Percentiles rank a stretch among this genome's conserved stretches.
These are phyloP conservation scores for Terfezia claveryi DNA, from an alignment of 495 filamentous ascomycete genomes.

Conservation along the genomic window DNA sequence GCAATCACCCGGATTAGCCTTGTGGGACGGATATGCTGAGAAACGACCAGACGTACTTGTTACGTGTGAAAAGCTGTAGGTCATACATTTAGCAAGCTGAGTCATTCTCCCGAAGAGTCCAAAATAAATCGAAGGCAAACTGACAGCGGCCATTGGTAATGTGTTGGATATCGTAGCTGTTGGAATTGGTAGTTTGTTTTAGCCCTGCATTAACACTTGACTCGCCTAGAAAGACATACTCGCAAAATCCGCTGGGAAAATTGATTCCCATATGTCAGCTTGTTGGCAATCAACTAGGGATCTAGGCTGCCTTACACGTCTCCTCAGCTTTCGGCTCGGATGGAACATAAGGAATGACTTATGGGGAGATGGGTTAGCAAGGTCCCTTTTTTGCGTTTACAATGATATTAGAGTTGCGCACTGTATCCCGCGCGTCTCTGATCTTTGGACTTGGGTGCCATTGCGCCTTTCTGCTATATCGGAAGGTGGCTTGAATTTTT, in stretches of 20 bases:
- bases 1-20: neutral
- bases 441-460: constrained; percentile 7
- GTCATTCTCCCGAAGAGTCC: too few relatives aligned
- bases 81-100: too few relatives aligned
- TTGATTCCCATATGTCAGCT: neutral
- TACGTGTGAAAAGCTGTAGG: constrained; percentile 16
- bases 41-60: constrained; percentile 9
- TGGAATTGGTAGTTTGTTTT: neutral
- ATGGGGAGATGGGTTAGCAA: neutral
- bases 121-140: neutral
- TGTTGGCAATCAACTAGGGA: neutral
- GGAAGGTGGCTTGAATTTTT: too few relatives aligned
- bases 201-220: neutral
- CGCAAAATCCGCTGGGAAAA: constrained; percentile 7
- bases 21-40: neutral
- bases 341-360: constrained; percentile 17
- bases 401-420: neutral
- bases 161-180: constrained; percentile 15
- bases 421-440: constrained; percentile 16
- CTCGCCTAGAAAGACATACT: constrained; percentile 4
- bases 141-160: constrained; percentile 18
- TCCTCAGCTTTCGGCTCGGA: constrained; percentile 12
- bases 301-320: constrained; percentile 1
- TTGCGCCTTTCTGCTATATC: too few relatives aligned
- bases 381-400: neutral